phyloP scores from a whole-genome alignment of 108 stramenopile species.

The Skeletonema marinoi region DNA sequence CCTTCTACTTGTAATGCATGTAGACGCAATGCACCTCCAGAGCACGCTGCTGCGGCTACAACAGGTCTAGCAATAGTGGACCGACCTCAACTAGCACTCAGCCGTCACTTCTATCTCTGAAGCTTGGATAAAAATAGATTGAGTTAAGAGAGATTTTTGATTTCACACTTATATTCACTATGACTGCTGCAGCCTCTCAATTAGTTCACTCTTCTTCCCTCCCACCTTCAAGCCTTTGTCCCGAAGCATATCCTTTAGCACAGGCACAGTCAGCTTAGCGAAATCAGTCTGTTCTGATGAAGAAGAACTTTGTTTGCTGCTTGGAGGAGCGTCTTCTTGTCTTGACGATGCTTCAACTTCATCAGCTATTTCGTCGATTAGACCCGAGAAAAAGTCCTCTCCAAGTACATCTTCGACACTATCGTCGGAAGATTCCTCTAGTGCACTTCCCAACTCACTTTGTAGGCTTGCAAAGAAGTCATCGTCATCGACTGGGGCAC shows the following conservation, averaged over 20 bases:
- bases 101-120: too few relatives aligned
- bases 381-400: constrained; percentile 40
- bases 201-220: constrained; percentile 86
- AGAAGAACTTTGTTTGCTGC: constrained; percentile 2
- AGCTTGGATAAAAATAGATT: too few relatives aligned
- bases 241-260: constrained; percentile 76
- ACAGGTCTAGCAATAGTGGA: constrained; percentile 85
- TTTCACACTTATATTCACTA: neutral
- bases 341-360: constrained; percentile 31
- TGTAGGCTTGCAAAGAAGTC: constrained; percentile 78
- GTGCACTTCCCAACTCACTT: constrained; percentile 46
- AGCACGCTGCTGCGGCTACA: constrained; percentile 83
- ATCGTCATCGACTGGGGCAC: constrained; percentile 29
- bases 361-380: constrained; percentile 39
- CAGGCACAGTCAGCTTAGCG: constrained; percentile 61
- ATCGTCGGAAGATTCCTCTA: neutral
- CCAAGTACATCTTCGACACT: neutral
- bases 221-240: constrained; percentile 77
- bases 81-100: too few relatives aligned
- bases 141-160: neutral
- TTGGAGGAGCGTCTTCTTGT: neutral
- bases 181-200: constrained; percentile 61
- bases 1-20: constrained; percentile 87
- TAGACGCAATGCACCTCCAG: constrained; percentile 79
- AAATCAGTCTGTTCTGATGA: constrained; percentile 12